Conservation (phyloP, 2,329 filamentous ascomycete species). For the Didymella keratinophila region DNA sequence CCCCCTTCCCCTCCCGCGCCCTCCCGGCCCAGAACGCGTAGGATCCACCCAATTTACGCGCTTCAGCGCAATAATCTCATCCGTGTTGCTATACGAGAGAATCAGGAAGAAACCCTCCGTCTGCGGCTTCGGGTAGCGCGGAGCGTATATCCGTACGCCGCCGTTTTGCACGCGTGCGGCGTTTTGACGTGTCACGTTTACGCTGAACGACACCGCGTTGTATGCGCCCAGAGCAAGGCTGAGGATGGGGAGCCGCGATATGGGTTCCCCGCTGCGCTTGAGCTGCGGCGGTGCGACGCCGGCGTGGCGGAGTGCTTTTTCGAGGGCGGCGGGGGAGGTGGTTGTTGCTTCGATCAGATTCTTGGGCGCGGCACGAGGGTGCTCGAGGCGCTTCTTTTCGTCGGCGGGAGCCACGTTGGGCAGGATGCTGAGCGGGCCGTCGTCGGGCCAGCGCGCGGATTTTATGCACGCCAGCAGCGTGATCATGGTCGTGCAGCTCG, state of each 20-base stretch:
- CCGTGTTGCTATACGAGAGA: slow-evolving; percentile 69
- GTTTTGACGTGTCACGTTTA: slow-evolving; percentile 74
- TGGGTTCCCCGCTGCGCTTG: slow-evolving; percentile 64
- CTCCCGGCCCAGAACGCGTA: slow-evolving; percentile 4
- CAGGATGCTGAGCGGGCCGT: slow-evolving; percentile 79
- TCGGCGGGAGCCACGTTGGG: slow-evolving; percentile 69
- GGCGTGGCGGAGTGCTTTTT: slow-evolving; percentile 57
- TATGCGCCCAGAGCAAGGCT: slow-evolving; percentile 67
- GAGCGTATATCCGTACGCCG: slow-evolving; percentile 82
- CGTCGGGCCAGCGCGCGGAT: slow-evolving; percentile 86
- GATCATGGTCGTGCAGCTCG: slow-evolving; percentile 82
- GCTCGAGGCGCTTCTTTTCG: slow-evolving; percentile 54
- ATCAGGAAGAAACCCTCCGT: slow-evolving; percentile 93
- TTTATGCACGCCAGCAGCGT: slow-evolving; percentile 90
- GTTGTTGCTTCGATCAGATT: slow-evolving; percentile 49
- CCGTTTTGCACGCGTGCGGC: slow-evolving; percentile 41
- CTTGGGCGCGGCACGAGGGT: slow-evolving; percentile 44
- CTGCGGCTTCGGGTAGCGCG: slow-evolving; percentile 91
- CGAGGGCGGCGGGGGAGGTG: slow-evolving; percentile 30
- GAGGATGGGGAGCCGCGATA: slow-evolving; percentile 73
- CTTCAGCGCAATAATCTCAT: slow-evolving; percentile 87
- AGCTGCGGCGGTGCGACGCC: slow-evolving; percentile 55
- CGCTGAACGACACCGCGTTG: slow-evolving; percentile 68
- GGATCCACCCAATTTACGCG: slow-evolving; percentile 74
- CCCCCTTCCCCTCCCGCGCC: slow-evolving; percentile 17